Conservation (phyloP, 345 rosid genomes). For the Populus ilicifolia region DNA sequence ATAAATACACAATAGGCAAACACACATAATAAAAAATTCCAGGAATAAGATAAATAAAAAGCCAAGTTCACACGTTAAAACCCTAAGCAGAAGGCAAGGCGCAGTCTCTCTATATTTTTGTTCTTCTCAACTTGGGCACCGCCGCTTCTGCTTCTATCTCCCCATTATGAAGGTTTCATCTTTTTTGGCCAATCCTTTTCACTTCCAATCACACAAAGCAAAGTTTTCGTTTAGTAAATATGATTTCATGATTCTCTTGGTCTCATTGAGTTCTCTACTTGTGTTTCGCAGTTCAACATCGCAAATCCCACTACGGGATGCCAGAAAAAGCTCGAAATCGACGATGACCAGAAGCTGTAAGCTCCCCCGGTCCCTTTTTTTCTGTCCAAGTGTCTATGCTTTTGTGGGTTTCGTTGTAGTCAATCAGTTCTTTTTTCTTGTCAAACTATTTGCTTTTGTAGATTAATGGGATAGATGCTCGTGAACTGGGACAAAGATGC, state of each 20-base stretch:
- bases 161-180: slow-evolving; percentile 1
- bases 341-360: slow-evolving; percentile 27
- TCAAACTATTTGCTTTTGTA: background rate
- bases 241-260: background rate
- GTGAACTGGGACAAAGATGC: background rate
- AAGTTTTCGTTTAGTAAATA: background rate
- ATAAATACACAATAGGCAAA: background rate
- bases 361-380: background rate
- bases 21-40: background rate
- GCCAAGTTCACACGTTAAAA: background rate
- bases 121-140: background rate
- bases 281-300: slow-evolving; percentile 15
- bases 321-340: slow-evolving; percentile 30
- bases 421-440: too few relatives aligned
- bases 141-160: slow-evolving; percentile 5
- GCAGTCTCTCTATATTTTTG: background rate
- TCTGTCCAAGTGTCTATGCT: background rate
- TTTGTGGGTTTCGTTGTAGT: background rate
- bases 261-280: background rate
- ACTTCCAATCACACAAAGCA: background rate
- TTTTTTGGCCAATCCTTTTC: background rate
- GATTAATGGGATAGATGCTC: background rate
- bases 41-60: background rate
- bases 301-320: slow-evolving; percentile 25
- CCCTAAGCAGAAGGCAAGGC: slow-evolving; percentile 3